Conservation (phyloP, 495 filamentous ascomycete genomes). For the Aspergillus steynii region DNA sequence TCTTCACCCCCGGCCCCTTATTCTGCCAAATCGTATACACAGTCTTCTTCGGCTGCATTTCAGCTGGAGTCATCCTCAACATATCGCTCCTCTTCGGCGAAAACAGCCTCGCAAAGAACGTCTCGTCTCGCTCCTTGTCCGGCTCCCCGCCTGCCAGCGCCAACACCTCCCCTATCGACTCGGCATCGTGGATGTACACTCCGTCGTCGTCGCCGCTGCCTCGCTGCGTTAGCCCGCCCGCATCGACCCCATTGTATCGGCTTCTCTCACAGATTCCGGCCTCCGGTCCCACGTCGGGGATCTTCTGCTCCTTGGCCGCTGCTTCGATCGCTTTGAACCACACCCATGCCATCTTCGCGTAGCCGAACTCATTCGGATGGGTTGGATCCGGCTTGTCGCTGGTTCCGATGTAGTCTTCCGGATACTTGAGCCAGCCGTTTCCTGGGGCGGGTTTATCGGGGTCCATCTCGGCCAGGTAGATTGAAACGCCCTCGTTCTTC, state of each 20-base stretch:
- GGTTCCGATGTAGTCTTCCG: conserved; percentile 5
- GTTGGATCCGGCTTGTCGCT: conserved; percentile 43
- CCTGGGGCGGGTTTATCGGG: conserved; percentile 11
- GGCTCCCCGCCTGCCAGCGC: not conserved
- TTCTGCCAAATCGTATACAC: too few relatives aligned
- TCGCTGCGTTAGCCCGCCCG: conserved; percentile 3
- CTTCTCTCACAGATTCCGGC: not conserved
- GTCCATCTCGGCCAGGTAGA: conserved; percentile 52
- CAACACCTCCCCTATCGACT: not conserved
- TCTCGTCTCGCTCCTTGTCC: not conserved
- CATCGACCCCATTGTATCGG: not conserved
- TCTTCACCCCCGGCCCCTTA: too few relatives aligned
- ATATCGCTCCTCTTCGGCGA: too few relatives aligned
- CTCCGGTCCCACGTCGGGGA: not conserved
- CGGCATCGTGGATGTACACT: conserved; percentile 8
- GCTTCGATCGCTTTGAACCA: conserved; percentile 42
- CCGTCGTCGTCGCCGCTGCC: conserved; percentile 13
- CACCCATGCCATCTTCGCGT: conserved; percentile 52
- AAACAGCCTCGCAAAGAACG: too few relatives aligned
- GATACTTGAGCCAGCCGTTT: not conserved
- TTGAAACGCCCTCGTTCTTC: conserved; percentile 22
- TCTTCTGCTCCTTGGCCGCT: conserved; percentile 11
- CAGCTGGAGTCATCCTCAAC: too few relatives aligned
- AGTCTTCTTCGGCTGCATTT: too few relatives aligned
- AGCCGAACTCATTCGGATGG: conserved; percentile 51